Base-by-base conservation (phyloP, 139 green algal species). In the Picochlorum sp. region DNA sequence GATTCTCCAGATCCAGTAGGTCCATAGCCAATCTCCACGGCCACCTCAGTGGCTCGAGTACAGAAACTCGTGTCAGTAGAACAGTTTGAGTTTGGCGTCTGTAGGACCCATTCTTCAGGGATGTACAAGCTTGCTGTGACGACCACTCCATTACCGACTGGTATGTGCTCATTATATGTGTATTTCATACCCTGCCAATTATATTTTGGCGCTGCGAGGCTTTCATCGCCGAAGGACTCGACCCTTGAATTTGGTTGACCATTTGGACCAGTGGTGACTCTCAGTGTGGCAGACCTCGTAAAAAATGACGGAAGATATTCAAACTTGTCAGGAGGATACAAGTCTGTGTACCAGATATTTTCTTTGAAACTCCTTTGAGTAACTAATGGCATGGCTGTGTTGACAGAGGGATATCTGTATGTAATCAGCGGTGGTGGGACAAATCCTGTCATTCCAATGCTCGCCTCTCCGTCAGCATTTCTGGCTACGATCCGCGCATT, bases 71-170 rank as follows among this genome's bases (percentile, higher is more conserved):
- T 9, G 20, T 34, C 23, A 15, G 4, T 10, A 57, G 23, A 50
- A 20, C 58, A 65, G 20, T 28, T 26, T 7, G 20, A 28, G 4
- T 21, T 21, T 31, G 58, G 58, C 57, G 58, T 23, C 13, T 13
- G 13, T 18, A 18, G 13, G 11, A 65, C 23, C 58, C 58, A 65
- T 18, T 28, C 13, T 28, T 26, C 23, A 58, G 58, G 58, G 2
- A 65, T 65, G 23, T 65, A 65, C 13, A 65, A 28, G 44, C 44
- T 65, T 51, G 23, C 23, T 57, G 58, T 50, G 10, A 65, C n/a
- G 15, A 21, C 16, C 1, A 65, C 23, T 23, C 21, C 21, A 31
- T 31, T 23, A 8, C 18, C 6, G 20, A 50, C 15, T 11, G 21
- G 20, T 31, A 65, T 21, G 4, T 65, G 8, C 13, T 14, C 18